phyloP scores from a whole-genome alignment of 163 green algal genomes.

The Trebouxia gelatinosa region DNA sequence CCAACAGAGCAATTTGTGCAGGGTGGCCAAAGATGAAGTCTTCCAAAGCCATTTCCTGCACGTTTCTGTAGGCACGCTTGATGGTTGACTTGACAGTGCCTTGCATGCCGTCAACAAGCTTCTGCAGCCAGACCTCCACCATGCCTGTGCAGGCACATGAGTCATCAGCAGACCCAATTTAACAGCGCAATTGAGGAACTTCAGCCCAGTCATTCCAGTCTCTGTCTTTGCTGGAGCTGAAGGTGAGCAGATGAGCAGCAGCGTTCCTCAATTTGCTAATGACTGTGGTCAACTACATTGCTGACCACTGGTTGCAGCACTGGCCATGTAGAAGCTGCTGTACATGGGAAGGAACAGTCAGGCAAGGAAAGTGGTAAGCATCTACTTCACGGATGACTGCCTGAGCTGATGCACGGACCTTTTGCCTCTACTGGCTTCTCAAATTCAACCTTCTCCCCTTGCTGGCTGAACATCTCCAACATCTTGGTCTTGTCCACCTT shows the following conservation, averaged over 20 bases:
- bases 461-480: conserved; percentile 83
- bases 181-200: background rate
- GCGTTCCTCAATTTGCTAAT: too few species aligned
- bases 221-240: too few species aligned
- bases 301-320: too few species aligned
- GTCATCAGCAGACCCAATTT: background rate
- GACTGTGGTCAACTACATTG: too few species aligned
- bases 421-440: conserved; percentile 74
- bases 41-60: conserved; percentile 64
- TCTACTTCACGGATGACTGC: background rate
- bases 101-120: conserved; percentile 92
- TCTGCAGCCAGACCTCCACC: conserved; percentile 90
- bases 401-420: too few species aligned
- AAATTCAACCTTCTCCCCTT: conserved; percentile 78
- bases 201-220: too few species aligned
- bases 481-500: conserved; percentile 83
- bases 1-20: conserved; percentile 87
- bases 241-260: too few species aligned
- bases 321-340: too few species aligned
- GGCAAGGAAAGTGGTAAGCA: background rate
- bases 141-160: too few species aligned
- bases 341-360: background rate
- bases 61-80: conserved; percentile 75
- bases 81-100: conserved; percentile 62
- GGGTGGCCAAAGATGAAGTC: conserved; percentile 91